A percentile compares a stretch with the other conserved stretches of the same genome.
Conservation (phyloP, 2,329 filamentous ascomycete genomes). For the Metarhizium anisopliae region DNA sequence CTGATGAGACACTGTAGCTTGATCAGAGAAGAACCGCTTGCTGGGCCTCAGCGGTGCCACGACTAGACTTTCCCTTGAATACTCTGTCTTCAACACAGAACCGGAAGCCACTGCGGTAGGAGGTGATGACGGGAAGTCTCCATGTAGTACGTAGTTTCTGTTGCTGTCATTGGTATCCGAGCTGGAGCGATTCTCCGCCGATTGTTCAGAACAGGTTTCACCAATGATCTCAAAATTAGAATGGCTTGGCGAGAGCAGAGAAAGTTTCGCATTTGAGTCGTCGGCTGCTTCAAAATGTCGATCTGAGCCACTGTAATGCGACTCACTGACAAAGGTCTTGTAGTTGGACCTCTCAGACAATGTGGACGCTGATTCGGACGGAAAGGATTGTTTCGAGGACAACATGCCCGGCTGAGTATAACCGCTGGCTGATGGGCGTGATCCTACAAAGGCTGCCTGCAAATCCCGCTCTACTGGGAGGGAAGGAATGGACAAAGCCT, state of each 20-base stretch:
- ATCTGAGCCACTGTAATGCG: background rate
- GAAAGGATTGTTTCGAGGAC: conserved; percentile 17
- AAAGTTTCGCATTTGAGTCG: conserved; percentile 25
- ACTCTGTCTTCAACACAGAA: conserved; percentile 25
- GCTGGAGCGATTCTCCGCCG: conserved; percentile 23
- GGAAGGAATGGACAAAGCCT: background rate
- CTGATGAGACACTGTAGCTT: conserved; percentile 38
- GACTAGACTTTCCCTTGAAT: conserved; percentile 52
- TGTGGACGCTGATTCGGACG: conserved; percentile 30
- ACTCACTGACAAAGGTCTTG: conserved; percentile 36
- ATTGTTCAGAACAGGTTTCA: conserved; percentile 36
- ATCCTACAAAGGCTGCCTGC: background rate
- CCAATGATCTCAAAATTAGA: conserved; percentile 45
- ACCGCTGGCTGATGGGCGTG: background rate
- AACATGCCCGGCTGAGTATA: background rate
- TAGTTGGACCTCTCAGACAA: conserved; percentile 44
- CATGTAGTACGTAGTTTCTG: conserved; percentile 46
- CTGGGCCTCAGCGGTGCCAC: conserved; percentile 45
- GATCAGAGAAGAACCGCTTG: conserved; percentile 38
- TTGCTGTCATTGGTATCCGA: conserved; percentile 30
- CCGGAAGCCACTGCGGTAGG: background rate
- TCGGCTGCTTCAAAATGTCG: background rate
- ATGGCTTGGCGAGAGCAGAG: conserved; percentile 32
- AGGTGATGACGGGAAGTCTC: conserved; percentile 26
- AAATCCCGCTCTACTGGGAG: background rate